Evolutionary conservation across 2,329 filamentous ascomycete genomes (phyloP).

Genomic region (Scytalidium sp.): DNA sequence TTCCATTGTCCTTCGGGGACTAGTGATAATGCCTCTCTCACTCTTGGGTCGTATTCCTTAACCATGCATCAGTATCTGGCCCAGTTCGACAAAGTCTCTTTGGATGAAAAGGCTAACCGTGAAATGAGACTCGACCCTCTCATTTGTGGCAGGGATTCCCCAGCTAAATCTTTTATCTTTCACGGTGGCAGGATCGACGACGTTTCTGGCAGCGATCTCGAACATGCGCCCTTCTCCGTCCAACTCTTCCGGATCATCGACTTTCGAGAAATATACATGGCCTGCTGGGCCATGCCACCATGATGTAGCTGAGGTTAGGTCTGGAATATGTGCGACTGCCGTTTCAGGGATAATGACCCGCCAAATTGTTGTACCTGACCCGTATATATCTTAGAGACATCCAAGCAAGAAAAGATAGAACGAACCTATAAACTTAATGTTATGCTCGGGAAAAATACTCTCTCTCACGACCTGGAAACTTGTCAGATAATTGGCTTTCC

Average conservation of each 20-base stretch:
- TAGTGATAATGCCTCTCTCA: conserved; percentile 34
- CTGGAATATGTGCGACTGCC: conserved; percentile 26
- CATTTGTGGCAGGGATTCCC: conserved; percentile 35
- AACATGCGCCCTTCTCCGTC: conserved; percentile 27
- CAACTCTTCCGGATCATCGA: conserved; percentile 26
- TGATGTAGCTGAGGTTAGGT: conserved; percentile 29
- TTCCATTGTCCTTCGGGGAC: conserved; percentile 39
- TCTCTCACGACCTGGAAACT: conserved; percentile 35
- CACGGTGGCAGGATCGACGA: conserved; percentile 27
- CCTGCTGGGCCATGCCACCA: conserved; percentile 43
- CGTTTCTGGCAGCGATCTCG: conserved; percentile 36
- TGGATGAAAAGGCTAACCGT: conserved; percentile 16
- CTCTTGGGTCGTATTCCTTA: conserved; percentile 39
- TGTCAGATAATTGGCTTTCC: background rate
- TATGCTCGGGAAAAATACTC: conserved; percentile 35
- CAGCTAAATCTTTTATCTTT: conserved; percentile 31
- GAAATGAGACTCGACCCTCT: conserved; percentile 35
- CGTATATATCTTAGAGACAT: too few species aligned
- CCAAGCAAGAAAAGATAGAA: too few species aligned
- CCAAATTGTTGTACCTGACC: conserved; percentile 44
- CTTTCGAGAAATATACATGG: conserved; percentile 39
- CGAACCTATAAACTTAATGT: conserved; percentile 40
- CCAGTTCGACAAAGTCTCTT: background rate
- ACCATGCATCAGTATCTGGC: background rate
- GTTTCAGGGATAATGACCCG: conserved; percentile 38